Percentiles rank a stretch among this genome's conserved stretches.
Evolutionary conservation across 176 grass and related monocot genomes (phyloP).

Genomic region (Bromus sterilis): DNA sequence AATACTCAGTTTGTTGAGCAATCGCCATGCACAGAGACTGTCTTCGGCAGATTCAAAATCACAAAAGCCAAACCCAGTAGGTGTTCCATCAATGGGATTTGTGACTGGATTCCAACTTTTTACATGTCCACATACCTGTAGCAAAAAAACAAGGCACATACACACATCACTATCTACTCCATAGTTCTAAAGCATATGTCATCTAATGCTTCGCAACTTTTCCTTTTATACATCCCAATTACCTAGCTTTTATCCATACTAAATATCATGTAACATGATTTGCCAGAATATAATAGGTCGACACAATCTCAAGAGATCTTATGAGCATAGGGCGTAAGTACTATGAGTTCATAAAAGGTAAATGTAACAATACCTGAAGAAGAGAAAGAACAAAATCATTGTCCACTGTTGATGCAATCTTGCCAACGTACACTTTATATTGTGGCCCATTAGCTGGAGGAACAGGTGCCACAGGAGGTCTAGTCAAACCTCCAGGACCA

Average conservation of each 20-base stretch:
- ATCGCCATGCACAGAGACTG: slow-evolving; percentile 54
- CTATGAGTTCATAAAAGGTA: neutral
- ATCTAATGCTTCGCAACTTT: neutral
- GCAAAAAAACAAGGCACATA: neutral
- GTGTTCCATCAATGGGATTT: slow-evolving; percentile 66
- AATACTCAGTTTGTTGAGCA: slow-evolving; percentile 74
- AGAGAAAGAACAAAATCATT: slow-evolving; percentile 67
- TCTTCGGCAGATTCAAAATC: slow-evolving; percentile 90
- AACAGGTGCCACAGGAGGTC: neutral
- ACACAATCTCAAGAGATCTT: neutral
- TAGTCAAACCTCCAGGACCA: slow-evolving; percentile 1
- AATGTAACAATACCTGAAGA: slow-evolving; percentile 35
- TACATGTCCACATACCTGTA: slow-evolving; percentile 64
- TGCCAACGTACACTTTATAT: slow-evolving; percentile 57
- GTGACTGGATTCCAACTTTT: slow-evolving; percentile 79
- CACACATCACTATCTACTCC: neutral
- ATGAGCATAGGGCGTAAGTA: neutral
- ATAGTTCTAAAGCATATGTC: neutral
- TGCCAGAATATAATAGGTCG: neutral
- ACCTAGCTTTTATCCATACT: neutral
- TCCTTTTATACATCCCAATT: neutral
- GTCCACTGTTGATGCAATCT: slow-evolving; percentile 48
- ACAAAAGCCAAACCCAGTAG: slow-evolving; percentile 78
- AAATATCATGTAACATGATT: neutral
- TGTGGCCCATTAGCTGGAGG: slow-evolving; percentile 42